Evolutionary conservation across 2,329 filamentous ascomycete genomes (phyloP).

Genomic region (Ceratocystis papillata): DNA sequence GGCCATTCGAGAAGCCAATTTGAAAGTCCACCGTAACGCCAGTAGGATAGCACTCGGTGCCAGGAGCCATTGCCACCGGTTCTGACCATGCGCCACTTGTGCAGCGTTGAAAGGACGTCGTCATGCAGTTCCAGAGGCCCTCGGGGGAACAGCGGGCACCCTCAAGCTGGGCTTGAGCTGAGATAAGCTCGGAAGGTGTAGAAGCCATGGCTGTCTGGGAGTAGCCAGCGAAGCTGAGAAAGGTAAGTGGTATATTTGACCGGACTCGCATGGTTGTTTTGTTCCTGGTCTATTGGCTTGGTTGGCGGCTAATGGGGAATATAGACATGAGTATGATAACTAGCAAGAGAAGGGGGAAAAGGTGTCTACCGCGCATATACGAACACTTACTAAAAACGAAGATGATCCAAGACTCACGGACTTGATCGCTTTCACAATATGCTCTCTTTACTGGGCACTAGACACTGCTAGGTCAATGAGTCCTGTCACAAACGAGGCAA

Average conservation of each 20-base stretch:
- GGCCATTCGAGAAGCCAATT: constrained; percentile 27
- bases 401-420: too few species aligned
- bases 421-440: too few species aligned
- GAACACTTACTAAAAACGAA: too few species aligned
- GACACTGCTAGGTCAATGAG: too few species aligned
- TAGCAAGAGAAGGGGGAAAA: background rate
- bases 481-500: background rate
- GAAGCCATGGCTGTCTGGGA: background rate
- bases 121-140: constrained; percentile 47
- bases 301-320: background rate
- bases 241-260: background rate
- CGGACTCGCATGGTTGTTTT: background rate
- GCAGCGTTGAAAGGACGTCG: constrained; percentile 41
- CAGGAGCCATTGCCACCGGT: constrained; percentile 36
- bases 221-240: background rate
- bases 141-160: constrained; percentile 38
- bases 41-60: constrained; percentile 38
- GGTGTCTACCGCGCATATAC: too few species aligned
- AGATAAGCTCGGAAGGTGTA: background rate
- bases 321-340: background rate
- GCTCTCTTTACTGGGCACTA: too few species aligned
- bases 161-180: constrained; percentile 28
- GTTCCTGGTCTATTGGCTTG: background rate
- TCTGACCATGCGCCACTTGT: constrained; percentile 39
- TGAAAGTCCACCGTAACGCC: constrained; percentile 36